These are phyloP conservation scores for Pythium oligandrum DNA, from an alignment of 352 stramenopile genomes.

Conservation along the genomic window DNA sequence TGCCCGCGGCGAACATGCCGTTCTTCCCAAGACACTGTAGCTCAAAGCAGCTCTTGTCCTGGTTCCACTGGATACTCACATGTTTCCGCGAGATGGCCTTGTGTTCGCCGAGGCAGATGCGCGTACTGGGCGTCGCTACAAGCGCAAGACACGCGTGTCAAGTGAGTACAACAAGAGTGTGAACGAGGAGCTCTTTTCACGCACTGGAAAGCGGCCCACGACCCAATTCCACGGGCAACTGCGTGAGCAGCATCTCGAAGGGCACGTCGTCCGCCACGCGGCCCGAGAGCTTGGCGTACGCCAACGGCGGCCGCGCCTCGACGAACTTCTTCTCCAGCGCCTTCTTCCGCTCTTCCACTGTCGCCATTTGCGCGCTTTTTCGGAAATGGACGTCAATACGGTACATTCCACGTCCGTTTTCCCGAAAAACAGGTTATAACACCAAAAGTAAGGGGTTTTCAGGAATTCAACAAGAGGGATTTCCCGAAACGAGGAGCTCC, in stretches of 20 bases:
- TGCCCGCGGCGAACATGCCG: conserved; percentile 65
- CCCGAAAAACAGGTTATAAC: too few relatives aligned
- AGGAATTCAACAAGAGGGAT: too few relatives aligned
- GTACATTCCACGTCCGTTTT: too few relatives aligned
- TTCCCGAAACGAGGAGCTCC: too few relatives aligned
- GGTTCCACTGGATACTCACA: conserved; percentile 75
- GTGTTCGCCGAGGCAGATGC: conserved; percentile 68
- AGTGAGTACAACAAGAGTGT: neutral
- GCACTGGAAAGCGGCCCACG: conserved; percentile 42
- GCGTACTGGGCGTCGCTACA: conserved; percentile 32
- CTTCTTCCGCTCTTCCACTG: conserved; percentile 64
- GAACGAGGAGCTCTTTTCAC: neutral
- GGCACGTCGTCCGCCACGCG: conserved; percentile 49
- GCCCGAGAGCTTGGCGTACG: conserved; percentile 73
- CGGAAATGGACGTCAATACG: neutral
- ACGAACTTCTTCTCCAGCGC: conserved; percentile 75
- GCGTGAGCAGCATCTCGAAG: conserved; percentile 77
- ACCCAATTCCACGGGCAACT: conserved; percentile 68
- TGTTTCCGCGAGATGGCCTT: conserved; percentile 77
- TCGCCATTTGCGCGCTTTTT: conserved; percentile 15
- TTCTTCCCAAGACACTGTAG: conserved; percentile 80
- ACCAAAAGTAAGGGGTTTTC: too few relatives aligned
- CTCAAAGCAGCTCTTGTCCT: conserved; percentile 70
- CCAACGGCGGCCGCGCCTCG: conserved; percentile 68
- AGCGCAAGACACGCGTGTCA: neutral